Percentiles rank a stretch among this genome's conserved stretches.
Conservation (phyloP, 2,329 filamentous ascomycete genomes). For the Metarhizium brunneum region DNA sequence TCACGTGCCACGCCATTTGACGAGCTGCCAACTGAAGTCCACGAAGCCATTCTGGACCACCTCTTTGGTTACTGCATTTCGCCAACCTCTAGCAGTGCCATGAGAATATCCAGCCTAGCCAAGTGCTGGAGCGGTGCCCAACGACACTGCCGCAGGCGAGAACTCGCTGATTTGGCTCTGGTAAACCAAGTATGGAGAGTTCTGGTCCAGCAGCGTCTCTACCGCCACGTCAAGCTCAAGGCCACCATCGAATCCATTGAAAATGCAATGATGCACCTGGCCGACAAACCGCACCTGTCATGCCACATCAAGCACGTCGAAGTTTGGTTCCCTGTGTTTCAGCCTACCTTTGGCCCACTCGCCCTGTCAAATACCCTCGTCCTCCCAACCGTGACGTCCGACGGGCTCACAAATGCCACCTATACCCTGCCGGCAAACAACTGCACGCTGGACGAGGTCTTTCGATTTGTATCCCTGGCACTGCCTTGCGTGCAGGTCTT, state of each 20-base stretch:
- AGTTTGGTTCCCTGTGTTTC: slow-evolving; percentile 69
- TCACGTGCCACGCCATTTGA: slow-evolving; percentile 28
- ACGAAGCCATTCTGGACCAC: slow-evolving; percentile 62
- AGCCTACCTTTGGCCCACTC: slow-evolving; percentile 40
- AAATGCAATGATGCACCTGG: slow-evolving; percentile 53
- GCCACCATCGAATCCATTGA: slow-evolving; percentile 55
- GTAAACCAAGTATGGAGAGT: slow-evolving; percentile 55
- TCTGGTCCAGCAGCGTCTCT: slow-evolving; percentile 62
- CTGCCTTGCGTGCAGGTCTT: slow-evolving; percentile 56
- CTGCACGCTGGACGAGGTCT: slow-evolving; percentile 61
- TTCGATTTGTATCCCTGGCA: slow-evolving; percentile 48
- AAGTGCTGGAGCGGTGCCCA: slow-evolving; percentile 56
- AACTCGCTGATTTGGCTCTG: slow-evolving; percentile 56
- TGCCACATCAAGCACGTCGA: slow-evolving; percentile 63
- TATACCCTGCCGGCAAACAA: slow-evolving; percentile 56
- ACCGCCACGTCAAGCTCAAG: slow-evolving; percentile 68
- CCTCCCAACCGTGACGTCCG: slow-evolving; percentile 43
- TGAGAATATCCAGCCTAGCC: slow-evolving; percentile 42
- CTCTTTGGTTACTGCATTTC: slow-evolving; percentile 61
- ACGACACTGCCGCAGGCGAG: slow-evolving; percentile 57
- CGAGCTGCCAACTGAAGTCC: slow-evolving; percentile 58
- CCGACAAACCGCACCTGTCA: slow-evolving; percentile 46
- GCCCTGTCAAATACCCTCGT: slow-evolving; percentile 33
- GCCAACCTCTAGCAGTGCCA: slow-evolving; percentile 45
- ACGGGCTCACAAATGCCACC: slow-evolving; percentile 46